Evolutionary conservation across 2,329 filamentous ascomycete genomes (phyloP), one percentile per base, ranked within the genome.

Genomic region (Pyrenophora seminiperda): DNA sequence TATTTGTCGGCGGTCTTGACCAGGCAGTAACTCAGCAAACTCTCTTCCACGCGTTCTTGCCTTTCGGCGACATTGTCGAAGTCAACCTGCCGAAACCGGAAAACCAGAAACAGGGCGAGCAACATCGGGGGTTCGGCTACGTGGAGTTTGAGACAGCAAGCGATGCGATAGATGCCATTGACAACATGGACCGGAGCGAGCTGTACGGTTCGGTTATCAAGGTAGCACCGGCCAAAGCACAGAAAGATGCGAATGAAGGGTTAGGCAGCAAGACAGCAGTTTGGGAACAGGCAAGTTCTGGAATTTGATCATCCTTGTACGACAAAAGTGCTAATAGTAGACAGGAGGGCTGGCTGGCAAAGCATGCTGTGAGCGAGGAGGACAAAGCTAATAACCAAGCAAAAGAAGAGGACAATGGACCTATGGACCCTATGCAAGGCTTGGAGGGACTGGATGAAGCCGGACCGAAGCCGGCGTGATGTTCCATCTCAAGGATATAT

Each of bases 121-220:
- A 85, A 22, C 94, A 99, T 73, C 83, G 92, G 43, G 94, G 95
- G 1, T 99, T 97, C 73, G 94, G 92, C 50, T 97, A 99, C 71
- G 90, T 99, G 41, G 94, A 99, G 70, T 99, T 90, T 68, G 91
- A 97, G 65, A 83, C 91, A 49, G 81, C 85, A 10, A 84, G 87
- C 49, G 94, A 99, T 75, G 93, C 92, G 20, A 87, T 87, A 67
- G 93, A 97, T 75, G 94, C 94, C 41, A 96, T 99, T 72, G 91
- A 97, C 80, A 99, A 99, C 71, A 97, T 99, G 93, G 91, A 99
- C 71, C 91, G 96, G 72, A 89, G 92, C 53, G 93, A 97, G 76
- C 83, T 99, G 37, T 97, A 93, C 71, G 95, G 94, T 9, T 85
- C 90, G 52, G 87, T 94, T 11, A 88, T 99, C 72, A 96, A 92